phyloP scores from a whole-genome alignment of 2,329 filamentous ascomycete genomes.

The Trichoderma breve region DNA sequence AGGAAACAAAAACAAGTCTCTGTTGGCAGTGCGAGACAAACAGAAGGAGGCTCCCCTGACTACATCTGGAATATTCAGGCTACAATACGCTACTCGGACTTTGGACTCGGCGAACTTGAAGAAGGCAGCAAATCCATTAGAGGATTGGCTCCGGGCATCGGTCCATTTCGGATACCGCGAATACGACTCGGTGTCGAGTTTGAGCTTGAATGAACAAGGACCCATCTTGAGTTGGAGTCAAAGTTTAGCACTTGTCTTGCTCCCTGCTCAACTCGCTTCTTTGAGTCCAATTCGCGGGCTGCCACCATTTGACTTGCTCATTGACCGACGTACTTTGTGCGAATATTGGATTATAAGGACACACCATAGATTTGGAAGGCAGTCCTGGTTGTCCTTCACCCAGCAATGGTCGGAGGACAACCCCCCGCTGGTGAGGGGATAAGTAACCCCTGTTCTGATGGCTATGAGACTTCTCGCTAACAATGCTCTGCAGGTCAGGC shows the following conservation, averaged over 20 bases:
- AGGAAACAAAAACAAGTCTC: slow-evolving; percentile 95
- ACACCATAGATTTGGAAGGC: slow-evolving; percentile 36
- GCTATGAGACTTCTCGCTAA: slow-evolving; percentile 28
- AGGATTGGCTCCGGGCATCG: slow-evolving; percentile 13
- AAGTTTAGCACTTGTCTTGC: slow-evolving; percentile 85
- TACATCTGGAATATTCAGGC: slow-evolving; percentile 19
- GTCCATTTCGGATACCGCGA: background rate
- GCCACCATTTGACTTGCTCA: slow-evolving; percentile 12
- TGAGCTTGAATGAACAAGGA: slow-evolving; percentile 54
- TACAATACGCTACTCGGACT: slow-evolving; percentile 24
- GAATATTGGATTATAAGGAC: slow-evolving; percentile 34
- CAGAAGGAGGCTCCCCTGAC: slow-evolving; percentile 58
- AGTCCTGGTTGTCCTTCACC: slow-evolving; percentile 51
- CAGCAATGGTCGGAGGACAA: slow-evolving; percentile 51
- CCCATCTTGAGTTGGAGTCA: slow-evolving; percentile 93
- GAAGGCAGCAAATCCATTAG: slow-evolving; percentile 24
- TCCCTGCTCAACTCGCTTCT: slow-evolving; percentile 23
- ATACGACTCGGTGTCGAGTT: background rate
- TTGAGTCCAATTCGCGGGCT: slow-evolving; percentile 3
- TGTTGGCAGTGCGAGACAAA: slow-evolving; percentile 79
- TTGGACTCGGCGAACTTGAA: slow-evolving; percentile 18
- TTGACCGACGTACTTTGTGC: background rate
- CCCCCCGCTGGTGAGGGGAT: slow-evolving; percentile 49
- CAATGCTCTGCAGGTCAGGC: slow-evolving; percentile 25
- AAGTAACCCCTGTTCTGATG: slow-evolving; percentile 39